phyloP scores from a whole-genome alignment of 2,329 filamentous ascomycete genomes.

The Byssochlamys sp. region DNA sequence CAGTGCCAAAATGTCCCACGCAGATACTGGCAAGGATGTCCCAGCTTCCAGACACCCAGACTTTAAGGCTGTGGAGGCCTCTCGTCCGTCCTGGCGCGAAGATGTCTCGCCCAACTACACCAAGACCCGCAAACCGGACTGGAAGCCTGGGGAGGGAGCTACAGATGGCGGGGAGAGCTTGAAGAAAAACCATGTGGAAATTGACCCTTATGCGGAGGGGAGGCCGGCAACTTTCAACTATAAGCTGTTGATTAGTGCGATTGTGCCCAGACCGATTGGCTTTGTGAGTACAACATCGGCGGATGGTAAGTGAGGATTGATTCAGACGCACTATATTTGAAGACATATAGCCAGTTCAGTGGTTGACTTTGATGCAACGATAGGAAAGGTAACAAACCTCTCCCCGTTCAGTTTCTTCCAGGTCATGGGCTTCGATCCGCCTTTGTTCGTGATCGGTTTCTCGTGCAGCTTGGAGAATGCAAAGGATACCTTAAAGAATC shows the following conservation, averaged over 20 bases:
- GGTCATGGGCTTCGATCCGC: conserved; percentile 69
- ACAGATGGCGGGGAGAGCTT: conserved; percentile 32
- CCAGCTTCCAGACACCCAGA: background rate
- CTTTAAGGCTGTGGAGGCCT: conserved; percentile 22
- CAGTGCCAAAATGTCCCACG: background rate
- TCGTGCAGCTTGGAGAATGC: conserved; percentile 43
- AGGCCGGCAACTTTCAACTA: conserved; percentile 63
- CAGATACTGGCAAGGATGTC: background rate
- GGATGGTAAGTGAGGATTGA: conserved; percentile 40
- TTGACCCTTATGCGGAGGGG: conserved; percentile 63
- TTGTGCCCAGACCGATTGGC: conserved; percentile 67
- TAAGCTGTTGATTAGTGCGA: conserved; percentile 70
- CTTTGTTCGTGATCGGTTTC: conserved; percentile 59
- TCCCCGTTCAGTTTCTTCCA: conserved; percentile 77
- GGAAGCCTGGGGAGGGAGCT: conserved; percentile 23
- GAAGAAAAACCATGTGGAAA: conserved; percentile 54
- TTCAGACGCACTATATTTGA: background rate
- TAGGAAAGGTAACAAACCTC: conserved; percentile 57
- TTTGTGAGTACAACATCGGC: conserved; percentile 45
- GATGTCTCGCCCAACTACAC: conserved; percentile 15
- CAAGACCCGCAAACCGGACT: conserved; percentile 22
- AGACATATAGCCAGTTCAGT: background rate
- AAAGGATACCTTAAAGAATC: conserved; percentile 69
- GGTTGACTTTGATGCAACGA: background rate
- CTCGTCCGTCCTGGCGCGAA: conserved; percentile 21